Conservation (phyloP, 2,329 filamentous ascomycete species). For the Nemania sp. region DNA sequence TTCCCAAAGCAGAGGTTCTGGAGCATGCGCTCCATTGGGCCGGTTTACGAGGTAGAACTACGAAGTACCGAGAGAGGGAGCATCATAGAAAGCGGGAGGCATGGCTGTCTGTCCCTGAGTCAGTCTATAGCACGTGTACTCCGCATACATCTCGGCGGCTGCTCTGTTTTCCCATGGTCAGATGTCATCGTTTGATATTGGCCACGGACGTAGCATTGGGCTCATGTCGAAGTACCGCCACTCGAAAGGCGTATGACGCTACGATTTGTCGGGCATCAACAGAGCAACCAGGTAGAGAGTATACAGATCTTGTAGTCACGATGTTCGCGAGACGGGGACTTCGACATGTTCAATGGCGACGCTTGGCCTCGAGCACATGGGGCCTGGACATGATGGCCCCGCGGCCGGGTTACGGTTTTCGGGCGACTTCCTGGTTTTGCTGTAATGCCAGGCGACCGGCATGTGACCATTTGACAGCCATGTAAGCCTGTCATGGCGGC, state of each 20-base stretch:
- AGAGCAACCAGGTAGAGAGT: slow-evolving; percentile 3
- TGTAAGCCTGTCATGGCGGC: slow-evolving; percentile 27
- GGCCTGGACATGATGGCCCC: background rate
- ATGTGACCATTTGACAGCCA: slow-evolving; percentile 25
- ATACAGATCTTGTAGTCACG: slow-evolving; percentile 1
- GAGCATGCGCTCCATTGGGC: background rate
- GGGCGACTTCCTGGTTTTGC: slow-evolving; percentile 13
- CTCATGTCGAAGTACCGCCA: slow-evolving; percentile 5
- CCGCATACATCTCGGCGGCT: too few relatives aligned
- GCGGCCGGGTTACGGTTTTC: slow-evolving; percentile 15
- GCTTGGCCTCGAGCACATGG: background rate
- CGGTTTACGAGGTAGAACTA: background rate
- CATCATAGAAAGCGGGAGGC: background rate
- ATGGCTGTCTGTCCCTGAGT: background rate
- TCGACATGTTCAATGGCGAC: background rate
- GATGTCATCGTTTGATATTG: slow-evolving; percentile 2
- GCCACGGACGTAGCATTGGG: background rate
- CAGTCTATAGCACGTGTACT: too few relatives aligned
- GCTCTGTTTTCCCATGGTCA: background rate
- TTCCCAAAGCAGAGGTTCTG: background rate
- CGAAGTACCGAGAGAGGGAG: too few relatives aligned
- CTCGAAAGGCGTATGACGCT: slow-evolving; percentile 1
- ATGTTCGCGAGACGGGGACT: background rate
- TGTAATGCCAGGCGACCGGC: slow-evolving; percentile 20
- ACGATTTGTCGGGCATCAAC: slow-evolving; percentile 7